These are phyloP conservation scores for Psidium friedrichsthalianum DNA, from an alignment of 345 rosid genomes.

Conservation along the genomic window DNA sequence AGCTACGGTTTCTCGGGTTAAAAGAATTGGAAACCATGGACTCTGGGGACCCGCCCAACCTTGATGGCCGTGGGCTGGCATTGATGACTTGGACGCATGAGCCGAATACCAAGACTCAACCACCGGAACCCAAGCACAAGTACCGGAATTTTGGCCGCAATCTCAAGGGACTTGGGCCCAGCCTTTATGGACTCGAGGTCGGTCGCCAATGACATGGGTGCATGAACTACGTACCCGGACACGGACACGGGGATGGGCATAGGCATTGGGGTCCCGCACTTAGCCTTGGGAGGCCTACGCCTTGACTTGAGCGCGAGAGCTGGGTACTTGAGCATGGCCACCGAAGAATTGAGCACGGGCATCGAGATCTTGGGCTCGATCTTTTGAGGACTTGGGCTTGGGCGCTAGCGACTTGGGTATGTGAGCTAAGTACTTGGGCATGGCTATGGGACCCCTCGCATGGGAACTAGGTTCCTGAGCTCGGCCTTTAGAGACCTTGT, in stretches of 20 bases:
- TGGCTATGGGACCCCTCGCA: accelerated
- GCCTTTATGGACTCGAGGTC: background rate
- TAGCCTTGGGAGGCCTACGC: accelerated
- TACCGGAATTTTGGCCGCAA: background rate
- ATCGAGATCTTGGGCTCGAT: no score
- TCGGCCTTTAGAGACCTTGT: accelerated
- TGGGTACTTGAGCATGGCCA: background rate
- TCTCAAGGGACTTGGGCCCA: background rate
- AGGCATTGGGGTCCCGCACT: accelerated
- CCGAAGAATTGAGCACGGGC: no score
- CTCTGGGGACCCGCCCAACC: accelerated
- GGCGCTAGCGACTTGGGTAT: background rate
- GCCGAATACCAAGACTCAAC: background rate
- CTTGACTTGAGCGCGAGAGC: background rate
- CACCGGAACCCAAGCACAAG: no score
- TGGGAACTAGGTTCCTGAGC: background rate
- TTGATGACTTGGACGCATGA: background rate
- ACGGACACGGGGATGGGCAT: accelerated
- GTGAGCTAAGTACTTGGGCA: accelerated
- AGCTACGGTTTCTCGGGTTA: background rate
- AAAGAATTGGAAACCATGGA: background rate
- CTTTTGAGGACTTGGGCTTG: background rate
- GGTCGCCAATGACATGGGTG: background rate
- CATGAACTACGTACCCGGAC: background rate
- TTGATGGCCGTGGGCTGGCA: background rate